phyloP scores from a whole-genome alignment of 768 basidiomycete species.

The Coprinopsis strossmayeri region DNA sequence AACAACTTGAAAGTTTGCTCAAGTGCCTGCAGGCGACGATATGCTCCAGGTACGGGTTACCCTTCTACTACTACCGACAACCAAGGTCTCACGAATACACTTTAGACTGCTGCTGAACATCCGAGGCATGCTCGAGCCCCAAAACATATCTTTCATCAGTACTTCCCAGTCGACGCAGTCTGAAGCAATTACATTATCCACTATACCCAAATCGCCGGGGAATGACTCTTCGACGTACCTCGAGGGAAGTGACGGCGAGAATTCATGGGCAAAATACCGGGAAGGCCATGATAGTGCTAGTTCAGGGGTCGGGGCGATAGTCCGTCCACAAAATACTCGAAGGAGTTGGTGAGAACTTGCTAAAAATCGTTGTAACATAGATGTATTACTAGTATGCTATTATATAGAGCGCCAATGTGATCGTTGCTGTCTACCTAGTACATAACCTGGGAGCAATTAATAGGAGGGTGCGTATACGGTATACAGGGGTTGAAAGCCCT shows the following conservation, averaged over 20 bases:
- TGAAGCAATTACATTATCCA: background rate
- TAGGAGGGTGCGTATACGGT: no score
- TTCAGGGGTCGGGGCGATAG: no score
- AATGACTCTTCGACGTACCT: no score
- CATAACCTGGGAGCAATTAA: no score
- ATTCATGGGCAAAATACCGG: no score
- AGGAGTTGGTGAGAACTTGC: background rate
- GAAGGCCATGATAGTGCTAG: no score
- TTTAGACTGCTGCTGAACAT: slow-evolving; percentile 20
- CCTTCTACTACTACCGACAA: background rate
- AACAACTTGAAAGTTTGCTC: slow-evolving; percentile 6
- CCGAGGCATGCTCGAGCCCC: slow-evolving; percentile 15
- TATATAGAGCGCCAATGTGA: no score
- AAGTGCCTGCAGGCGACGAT: slow-evolving; percentile 22
- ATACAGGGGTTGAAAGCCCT: no score
- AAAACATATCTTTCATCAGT: background rate
- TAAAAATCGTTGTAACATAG: background rate
- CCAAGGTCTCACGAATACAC: background rate
- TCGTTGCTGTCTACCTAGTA: no score
- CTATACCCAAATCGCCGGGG: background rate
- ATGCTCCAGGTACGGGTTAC: slow-evolving; percentile 16
- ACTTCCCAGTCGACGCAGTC: background rate
- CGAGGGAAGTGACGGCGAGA: no score
- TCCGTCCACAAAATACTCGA: background rate
- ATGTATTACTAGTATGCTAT: background rate